Evolutionary conservation across 2,329 filamentous ascomycete genomes (phyloP).

Genomic region (Drechslera avenae): DNA sequence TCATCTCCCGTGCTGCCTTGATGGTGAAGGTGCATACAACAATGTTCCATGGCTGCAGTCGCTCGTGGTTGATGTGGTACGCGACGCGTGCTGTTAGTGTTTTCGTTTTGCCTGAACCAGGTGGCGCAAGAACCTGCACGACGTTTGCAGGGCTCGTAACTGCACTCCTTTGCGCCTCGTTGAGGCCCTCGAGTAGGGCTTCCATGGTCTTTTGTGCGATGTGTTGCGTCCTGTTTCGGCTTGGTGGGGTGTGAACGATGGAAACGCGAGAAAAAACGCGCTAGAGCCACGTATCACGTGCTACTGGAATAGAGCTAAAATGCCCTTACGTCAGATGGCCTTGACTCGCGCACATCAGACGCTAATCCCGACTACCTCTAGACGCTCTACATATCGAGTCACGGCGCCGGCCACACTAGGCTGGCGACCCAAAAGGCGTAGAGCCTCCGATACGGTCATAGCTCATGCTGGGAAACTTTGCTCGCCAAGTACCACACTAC

Average conservation of each 20-base stretch:
- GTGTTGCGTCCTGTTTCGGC: conserved; percentile 16
- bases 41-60: conserved; percentile 80
- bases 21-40: conserved; percentile 97
- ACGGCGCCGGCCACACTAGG: background rate
- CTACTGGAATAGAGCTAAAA: too few relatives aligned
- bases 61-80: conserved; percentile 76
- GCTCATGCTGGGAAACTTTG: background rate
- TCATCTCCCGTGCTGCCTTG: conserved; percentile 94
- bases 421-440: conserved; percentile 9
- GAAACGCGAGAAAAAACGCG: conserved; percentile 6
- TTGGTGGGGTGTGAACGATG: background rate
- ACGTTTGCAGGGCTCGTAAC: conserved; percentile 66
- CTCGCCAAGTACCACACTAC: conserved; percentile 11
- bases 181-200: conserved; percentile 65
- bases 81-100: conserved; percentile 91
- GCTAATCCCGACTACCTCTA: too few relatives aligned
- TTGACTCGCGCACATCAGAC: background rate
- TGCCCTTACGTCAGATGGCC: background rate
- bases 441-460: conserved; percentile 4
- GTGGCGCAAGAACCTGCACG: conserved; percentile 66
- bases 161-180: conserved; percentile 66
- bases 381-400: too few relatives aligned
- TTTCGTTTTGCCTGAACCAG: conserved; percentile 87
- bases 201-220: conserved; percentile 51
- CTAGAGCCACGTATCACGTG: conserved; percentile 13